Conservation (phyloP, 441 rosid genomes). For the Adansonia gregorii region DNA sequence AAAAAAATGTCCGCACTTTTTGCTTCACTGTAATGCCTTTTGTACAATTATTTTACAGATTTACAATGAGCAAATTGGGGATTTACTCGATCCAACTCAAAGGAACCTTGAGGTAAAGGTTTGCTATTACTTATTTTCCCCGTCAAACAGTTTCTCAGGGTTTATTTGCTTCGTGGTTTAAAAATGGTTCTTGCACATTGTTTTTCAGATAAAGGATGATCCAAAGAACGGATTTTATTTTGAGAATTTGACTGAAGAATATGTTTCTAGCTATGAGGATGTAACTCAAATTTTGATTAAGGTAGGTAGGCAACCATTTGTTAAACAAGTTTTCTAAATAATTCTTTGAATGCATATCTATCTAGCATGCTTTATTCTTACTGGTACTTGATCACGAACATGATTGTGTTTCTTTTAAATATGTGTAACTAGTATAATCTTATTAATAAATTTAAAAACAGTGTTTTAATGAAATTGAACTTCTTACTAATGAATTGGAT, state of each 20-base stretch:
- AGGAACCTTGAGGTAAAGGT: conserved; percentile 81
- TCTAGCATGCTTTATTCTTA: not conserved
- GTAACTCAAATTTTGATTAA: conserved; percentile 79
- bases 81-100: conserved; percentile 84
- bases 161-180: conserved; percentile 7
- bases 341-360: not conserved
- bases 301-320: conserved; percentile 45
- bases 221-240: conserved; percentile 73
- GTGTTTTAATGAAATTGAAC: not conserved
- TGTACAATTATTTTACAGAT: conserved; percentile 48
- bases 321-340: not conserved
- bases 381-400: too few species aligned
- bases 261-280: conserved; percentile 81
- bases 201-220: conserved; percentile 77
- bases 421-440: not conserved
- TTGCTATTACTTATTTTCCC: conserved; percentile 13
- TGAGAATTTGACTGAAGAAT: conserved; percentile 83
- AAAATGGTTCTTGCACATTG: conserved; percentile 25
- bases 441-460: not conserved
- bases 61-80: conserved; percentile 84
- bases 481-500: not conserved
- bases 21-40: conserved; percentile 11
- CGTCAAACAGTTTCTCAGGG: conserved; percentile 11
- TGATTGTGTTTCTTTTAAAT: not conserved
- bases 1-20: not conserved